Base-by-base conservation (phyloP, 768 basidiomycete genomes). In the Agrocybe praecox region DNA sequence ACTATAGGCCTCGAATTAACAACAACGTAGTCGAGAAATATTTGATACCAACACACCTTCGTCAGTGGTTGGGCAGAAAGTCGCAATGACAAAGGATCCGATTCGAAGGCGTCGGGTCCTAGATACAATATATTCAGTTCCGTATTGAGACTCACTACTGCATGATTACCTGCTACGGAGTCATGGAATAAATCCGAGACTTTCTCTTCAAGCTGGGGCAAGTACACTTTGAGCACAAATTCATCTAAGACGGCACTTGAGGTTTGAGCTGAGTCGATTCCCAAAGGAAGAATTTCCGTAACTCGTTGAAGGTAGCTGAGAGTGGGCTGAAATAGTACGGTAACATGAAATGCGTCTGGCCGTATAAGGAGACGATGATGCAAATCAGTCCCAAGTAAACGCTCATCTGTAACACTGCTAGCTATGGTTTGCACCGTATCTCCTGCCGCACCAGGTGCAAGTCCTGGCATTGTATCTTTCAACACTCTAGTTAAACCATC, bases 141-240 rank as follows among this genome's bases (percentile, higher is more conserved):
- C 36, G 52, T 19, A 15, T 24, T 44, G n/a, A 7, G 8, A 22
- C 46, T 53, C 46, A 45, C 22, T 33, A 60, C 15, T 11, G 19
- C 19, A 21, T 34, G 55, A 55, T 49, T 73, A 91, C 90, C 87
- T 19, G 86, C 85, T 22, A 96, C 86, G 6, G 93, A 88, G 53
- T 90, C 83, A 67, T 94, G 94, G 73, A 97, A 96, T 18, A 97
- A 74, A 49, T 83, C 78, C 1, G 90, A 88, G 47, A 96, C 93
- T 69, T 94, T 95, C 68, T 98, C 96, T 69, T 98, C 96, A 56
- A 99, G 72, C 69, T 97, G 96, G 0, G 96, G 96, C 46, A 98
- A 74, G 74, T 96, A 98, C 0, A 94, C 90, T 54, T 88, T 91
- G 43, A 94, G 74, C 12, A 99, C 94, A 67, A 99, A 98, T 49